Conservation (phyloP, 441 rosid species). For the Gossypium davidsonii region DNA sequence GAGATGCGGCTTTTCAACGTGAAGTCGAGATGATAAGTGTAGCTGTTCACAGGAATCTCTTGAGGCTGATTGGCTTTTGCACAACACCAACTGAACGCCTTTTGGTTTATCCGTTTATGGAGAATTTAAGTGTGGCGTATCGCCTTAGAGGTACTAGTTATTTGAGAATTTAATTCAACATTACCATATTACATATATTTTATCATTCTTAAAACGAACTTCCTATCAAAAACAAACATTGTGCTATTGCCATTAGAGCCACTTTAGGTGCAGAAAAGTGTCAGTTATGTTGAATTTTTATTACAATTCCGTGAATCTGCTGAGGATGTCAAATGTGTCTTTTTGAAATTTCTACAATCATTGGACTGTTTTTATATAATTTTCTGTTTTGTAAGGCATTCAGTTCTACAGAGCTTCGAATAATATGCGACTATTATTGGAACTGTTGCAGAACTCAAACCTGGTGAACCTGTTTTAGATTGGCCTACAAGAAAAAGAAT, state of each 20-base stretch:
- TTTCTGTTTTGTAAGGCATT: background rate
- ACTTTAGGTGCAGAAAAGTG: too few species aligned
- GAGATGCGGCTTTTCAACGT: slow-evolving; percentile 90
- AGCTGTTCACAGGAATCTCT: slow-evolving; percentile 81
- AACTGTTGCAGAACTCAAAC: slow-evolving; percentile 55
- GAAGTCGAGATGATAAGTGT: slow-evolving; percentile 96
- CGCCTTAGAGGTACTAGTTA: slow-evolving; percentile 60
- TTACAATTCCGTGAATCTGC: background rate
- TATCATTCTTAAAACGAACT: too few species aligned
- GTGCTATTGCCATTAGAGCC: too few species aligned
- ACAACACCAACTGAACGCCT: slow-evolving; percentile 84
- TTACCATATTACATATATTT: background rate
- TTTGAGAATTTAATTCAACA: background rate
- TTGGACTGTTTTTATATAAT: background rate
- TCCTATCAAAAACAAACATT: too few species aligned
- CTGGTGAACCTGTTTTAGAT: slow-evolving; percentile 58
- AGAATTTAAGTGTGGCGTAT: slow-evolving; percentile 82
- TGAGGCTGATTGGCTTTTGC: slow-evolving; percentile 84
- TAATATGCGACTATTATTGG: slow-evolving; percentile 3
- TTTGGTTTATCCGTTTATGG: slow-evolving; percentile 87
- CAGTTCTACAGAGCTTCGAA: background rate
- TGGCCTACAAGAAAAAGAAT: slow-evolving; percentile 77
- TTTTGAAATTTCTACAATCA: background rate
- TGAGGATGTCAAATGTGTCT: background rate
- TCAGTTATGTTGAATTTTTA: too few species aligned